Conservation (phyloP, 169 alveolate species). For the Babesia sp. region DNA sequence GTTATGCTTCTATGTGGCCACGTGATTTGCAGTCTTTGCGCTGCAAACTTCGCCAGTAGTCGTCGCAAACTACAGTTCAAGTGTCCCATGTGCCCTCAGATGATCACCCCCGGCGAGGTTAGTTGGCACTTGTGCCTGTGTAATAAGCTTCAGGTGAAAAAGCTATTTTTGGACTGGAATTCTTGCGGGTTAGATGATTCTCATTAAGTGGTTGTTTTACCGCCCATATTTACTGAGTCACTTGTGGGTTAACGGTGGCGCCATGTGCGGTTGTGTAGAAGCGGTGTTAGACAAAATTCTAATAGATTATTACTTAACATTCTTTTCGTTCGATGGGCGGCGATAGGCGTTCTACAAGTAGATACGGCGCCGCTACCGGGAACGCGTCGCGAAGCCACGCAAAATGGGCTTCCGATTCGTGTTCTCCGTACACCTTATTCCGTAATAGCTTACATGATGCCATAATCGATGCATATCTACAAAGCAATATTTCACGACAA, state of each 20-base stretch:
- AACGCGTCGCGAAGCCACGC: constrained; percentile 1
- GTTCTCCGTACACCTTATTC: constrained; percentile 22
- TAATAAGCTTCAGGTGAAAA: constrained; percentile 24
- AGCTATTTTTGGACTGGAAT: constrained; percentile 59
- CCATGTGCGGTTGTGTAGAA: constrained; percentile 1
- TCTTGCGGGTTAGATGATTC: constrained; percentile 17
- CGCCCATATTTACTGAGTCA: not conserved
- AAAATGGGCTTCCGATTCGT: not conserved
- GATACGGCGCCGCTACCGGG: not conserved
- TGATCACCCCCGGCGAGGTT: constrained; percentile 47
- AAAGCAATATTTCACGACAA: constrained; percentile 41
- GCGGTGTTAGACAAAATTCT: not conserved
- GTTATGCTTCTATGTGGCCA: constrained; percentile 72
- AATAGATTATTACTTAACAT: not conserved
- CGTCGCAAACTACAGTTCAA: constrained; percentile 54
- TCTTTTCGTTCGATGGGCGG: not conserved
- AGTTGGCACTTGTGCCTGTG: not conserved
- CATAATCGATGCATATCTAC: constrained; percentile 33
- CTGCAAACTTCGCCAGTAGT: constrained; percentile 42
- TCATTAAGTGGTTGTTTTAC: not conserved
- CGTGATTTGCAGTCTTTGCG: constrained; percentile 62
- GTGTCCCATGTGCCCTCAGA: constrained; percentile 69
- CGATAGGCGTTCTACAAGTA: constrained; percentile 5
- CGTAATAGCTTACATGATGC: constrained; percentile 20
- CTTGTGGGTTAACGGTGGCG: not conserved